These are phyloP conservation scores for Gigaspora rosea DNA, from an alignment of 192 early-diverging fungal species.

Conservation along the genomic window DNA sequence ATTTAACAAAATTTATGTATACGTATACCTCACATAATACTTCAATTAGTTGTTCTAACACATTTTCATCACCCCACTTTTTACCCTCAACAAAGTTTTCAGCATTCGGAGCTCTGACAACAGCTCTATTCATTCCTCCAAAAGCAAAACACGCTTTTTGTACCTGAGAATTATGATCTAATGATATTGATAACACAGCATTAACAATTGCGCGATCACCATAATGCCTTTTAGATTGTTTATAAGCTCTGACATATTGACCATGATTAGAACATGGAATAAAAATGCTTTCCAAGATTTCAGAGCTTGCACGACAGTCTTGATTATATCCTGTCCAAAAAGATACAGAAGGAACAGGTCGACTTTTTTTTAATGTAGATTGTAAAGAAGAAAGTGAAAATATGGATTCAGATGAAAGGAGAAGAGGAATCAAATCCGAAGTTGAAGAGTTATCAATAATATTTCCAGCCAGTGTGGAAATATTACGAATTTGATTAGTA, in stretches of 20 bases:
- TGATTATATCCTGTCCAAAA: too few species aligned
- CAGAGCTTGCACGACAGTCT: too few species aligned
- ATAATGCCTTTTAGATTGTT: conserved; percentile 54
- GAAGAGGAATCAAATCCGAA: conserved; percentile 85
- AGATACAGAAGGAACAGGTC: too few species aligned
- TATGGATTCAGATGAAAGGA: conserved; percentile 63
- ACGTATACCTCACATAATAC: conserved; percentile 40
- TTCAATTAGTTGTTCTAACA: conserved; percentile 49
- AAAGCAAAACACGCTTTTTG: conserved; percentile 66
- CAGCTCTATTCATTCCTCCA: conserved; percentile 77
- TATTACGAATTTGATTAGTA: too few species aligned
- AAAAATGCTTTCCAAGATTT: too few species aligned
- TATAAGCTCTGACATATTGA: too few species aligned
- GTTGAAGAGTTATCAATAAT: conserved; percentile 86
- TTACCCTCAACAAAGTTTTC: conserved; percentile 50
- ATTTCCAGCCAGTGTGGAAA: conserved; percentile 54
- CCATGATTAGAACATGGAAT: too few species aligned
- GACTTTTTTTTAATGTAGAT: too few species aligned
- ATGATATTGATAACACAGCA: conserved; percentile 61
- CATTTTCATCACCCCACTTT: conserved; percentile 53
- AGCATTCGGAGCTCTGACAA: conserved; percentile 55
- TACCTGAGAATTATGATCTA: conserved; percentile 53
- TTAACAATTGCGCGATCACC: conserved; percentile 90
- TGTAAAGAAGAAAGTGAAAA: too few species aligned
- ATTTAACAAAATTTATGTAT: neutral